These are phyloP conservation scores for Fusarium phyllophilum DNA, from an alignment of 2,329 filamentous ascomycete species.

Conservation along the genomic window DNA sequence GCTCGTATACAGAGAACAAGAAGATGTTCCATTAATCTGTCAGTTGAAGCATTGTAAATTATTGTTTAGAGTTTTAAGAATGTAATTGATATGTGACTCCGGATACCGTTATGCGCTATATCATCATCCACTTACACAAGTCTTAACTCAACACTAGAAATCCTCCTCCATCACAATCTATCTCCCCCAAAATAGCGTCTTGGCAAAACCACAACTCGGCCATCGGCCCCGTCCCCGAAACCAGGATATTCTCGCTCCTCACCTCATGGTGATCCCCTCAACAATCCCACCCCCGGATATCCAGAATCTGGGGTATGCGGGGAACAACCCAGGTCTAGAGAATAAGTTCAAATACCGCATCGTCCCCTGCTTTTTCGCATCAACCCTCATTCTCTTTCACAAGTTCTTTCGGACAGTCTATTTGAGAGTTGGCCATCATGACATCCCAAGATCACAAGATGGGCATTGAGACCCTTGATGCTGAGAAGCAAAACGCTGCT, in stretches of 20 bases:
- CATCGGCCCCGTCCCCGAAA: slow-evolving; percentile 29
- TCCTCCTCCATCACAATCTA: neutral
- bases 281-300: slow-evolving; percentile 29
- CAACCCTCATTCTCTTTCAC: neutral
- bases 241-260: slow-evolving; percentile 1
- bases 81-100: neutral
- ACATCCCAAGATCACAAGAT: slow-evolving; percentile 11
- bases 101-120: neutral
- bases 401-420: neutral
- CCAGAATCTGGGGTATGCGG: slow-evolving; percentile 35
- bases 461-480: slow-evolving; percentile 12
- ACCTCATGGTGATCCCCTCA: slow-evolving; percentile 29
- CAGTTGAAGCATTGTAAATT: no score
- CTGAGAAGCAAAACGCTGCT: slow-evolving; percentile 33
- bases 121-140: neutral
- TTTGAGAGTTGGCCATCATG: slow-evolving; percentile 14
- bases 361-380: neutral
- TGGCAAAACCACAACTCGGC: slow-evolving; percentile 23
- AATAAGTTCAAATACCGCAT: slow-evolving; percentile 30
- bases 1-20: neutral
- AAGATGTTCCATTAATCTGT: no score
- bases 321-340: neutral
- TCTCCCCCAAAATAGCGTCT: slow-evolving; percentile 1
- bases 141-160: neutral
- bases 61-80: neutral